phyloP scores from a whole-genome alignment of 75 land plant species.

The Chamaecyparis obtusa region DNA sequence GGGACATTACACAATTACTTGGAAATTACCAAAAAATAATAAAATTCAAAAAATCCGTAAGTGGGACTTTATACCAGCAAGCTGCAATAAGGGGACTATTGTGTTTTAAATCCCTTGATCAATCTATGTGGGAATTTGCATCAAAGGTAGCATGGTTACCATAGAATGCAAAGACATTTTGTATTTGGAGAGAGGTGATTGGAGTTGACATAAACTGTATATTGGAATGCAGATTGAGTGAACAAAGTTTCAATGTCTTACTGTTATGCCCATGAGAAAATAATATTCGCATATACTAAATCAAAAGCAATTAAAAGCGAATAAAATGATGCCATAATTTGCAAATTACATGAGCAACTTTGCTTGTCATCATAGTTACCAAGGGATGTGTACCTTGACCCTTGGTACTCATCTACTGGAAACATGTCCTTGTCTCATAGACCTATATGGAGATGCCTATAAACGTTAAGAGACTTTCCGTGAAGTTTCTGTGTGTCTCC shows the following conservation, averaged over 20 bases:
- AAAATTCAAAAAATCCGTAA: too few species aligned
- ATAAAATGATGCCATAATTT: neutral
- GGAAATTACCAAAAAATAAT: too few species aligned
- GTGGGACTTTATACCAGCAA: too few species aligned
- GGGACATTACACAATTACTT: too few species aligned
- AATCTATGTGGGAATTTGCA: neutral
- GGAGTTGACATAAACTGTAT: neutral
- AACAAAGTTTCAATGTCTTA: neutral
- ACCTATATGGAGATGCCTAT: too few species aligned
- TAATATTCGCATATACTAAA: neutral
- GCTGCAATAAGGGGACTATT: neutral
- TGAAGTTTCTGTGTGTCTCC: too few species aligned
- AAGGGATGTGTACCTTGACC: too few species aligned
- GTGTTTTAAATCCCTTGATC: neutral
- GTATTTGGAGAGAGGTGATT: neutral
- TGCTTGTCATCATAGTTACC: neutral
- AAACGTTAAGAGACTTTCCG: too few species aligned
- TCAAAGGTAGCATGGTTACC: neutral
- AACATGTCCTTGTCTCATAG: too few species aligned
- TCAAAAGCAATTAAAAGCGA: too few species aligned
- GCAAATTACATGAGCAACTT: neutral
- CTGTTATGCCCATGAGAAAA: neutral
- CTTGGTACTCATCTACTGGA: too few species aligned
- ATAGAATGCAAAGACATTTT: neutral
- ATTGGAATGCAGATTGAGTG: neutral